These are phyloP conservation scores for Fusarium nelsonii DNA, from an alignment of 2,329 filamentous ascomycete genomes.

Conservation along the genomic window DNA sequence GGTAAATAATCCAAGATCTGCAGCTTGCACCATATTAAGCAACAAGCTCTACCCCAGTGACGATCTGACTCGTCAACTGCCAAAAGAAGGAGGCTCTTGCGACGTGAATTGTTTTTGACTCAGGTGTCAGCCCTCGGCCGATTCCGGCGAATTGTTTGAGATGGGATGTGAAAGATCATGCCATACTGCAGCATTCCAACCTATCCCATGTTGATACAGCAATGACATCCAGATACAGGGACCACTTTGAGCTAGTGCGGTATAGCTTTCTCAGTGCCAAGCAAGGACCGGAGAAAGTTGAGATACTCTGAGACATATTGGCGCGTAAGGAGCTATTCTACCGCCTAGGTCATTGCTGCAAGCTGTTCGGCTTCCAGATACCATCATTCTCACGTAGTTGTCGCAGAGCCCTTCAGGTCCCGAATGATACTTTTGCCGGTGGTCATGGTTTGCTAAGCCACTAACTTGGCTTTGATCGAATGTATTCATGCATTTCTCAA, in stretches of 20 bases:
- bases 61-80: not conserved
- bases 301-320: slow-evolving; percentile 11
- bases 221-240: slow-evolving; percentile 10
- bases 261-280: slow-evolving; percentile 9
- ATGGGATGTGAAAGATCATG: not conserved
- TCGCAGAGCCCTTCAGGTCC: not conserved
- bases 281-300: not conserved
- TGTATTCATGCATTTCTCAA: not conserved
- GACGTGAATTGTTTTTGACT: not conserved
- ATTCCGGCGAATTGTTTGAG: slow-evolving; percentile 1
- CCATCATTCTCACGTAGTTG: not conserved
- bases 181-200: slow-evolving; percentile 19
- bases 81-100: slow-evolving; percentile 12
- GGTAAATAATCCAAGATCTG: slow-evolving; percentile 18
- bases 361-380: not conserved
- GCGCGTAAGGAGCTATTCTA: not conserved
- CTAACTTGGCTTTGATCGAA: not conserved
- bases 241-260: not conserved
- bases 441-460: not conserved
- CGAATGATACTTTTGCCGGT: not conserved
- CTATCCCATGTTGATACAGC: not conserved
- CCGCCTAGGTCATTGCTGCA: not conserved
- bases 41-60: not conserved
- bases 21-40: not conserved
- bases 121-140: not conserved